Evolutionary conservation across 2,329 filamentous ascomycete genomes (phyloP).

Genomic region (Cercospora sesami): DNA sequence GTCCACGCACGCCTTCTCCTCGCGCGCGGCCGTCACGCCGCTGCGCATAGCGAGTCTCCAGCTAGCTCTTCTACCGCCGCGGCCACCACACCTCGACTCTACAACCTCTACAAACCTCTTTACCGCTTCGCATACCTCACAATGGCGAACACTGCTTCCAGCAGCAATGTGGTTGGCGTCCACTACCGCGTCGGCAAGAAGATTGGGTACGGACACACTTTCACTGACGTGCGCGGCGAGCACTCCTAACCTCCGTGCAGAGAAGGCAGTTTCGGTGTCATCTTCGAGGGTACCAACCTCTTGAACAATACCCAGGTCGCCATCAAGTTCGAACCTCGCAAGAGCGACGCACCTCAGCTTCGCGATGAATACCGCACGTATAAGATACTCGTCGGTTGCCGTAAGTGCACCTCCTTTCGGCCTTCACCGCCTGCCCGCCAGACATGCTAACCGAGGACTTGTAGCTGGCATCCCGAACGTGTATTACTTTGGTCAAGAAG

Average conservation of each 20-base stretch:
- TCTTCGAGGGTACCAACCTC: slow-evolving; percentile 97
- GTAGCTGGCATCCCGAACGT: slow-evolving; percentile 97
- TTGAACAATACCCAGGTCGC: slow-evolving; percentile 99
- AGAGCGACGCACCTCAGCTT: slow-evolving; percentile 96
- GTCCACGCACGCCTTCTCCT: background rate
- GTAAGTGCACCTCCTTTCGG: slow-evolving; percentile 61
- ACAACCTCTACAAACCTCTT: background rate
- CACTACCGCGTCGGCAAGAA: slow-evolving; percentile 99
- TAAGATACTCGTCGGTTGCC: slow-evolving; percentile 98
- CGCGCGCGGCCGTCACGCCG: slow-evolving; percentile 6
- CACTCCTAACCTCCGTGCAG: slow-evolving; percentile 23
- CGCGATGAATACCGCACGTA: slow-evolving; percentile 99
- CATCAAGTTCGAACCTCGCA: slow-evolving; percentile 99
- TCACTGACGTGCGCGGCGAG: slow-evolving; percentile 7
- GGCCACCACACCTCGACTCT: slow-evolving; percentile 4
- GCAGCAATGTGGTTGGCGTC: slow-evolving; percentile 93
- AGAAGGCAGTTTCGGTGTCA: slow-evolving; percentile 97
- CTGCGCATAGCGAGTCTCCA: slow-evolving; percentile 5
- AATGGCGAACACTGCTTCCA: slow-evolving; percentile 18
- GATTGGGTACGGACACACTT: slow-evolving; percentile 62
- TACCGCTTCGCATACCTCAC: slow-evolving; percentile 5
- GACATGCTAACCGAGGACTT: slow-evolving; percentile 10
- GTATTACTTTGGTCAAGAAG: slow-evolving; percentile 98
- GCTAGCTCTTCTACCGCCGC: background rate
- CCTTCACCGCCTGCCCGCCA: slow-evolving; percentile 9